Evolutionary conservation across 768 basidiomycete genomes (phyloP), one percentile per base, ranked within the genome.

Genomic region (Guyanaporus albipodus): DNA sequence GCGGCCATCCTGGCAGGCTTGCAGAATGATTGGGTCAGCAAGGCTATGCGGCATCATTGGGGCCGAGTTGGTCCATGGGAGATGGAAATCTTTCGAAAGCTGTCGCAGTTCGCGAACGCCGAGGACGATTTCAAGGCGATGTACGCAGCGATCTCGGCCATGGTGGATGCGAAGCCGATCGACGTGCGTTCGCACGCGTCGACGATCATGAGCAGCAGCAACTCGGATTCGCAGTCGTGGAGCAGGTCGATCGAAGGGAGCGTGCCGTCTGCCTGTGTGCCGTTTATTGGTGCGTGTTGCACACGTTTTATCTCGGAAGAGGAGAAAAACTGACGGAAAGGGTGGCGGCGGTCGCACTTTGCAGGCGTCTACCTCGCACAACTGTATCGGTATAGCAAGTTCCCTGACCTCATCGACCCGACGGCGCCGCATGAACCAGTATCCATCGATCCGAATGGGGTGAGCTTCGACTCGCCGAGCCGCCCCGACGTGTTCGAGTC

Each of bases 331-430:
- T 54, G 28, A 52, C 19, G 12, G 17, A 24, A 44, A 29, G 44
- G 17, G 23, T n/a, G n/a, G n/a, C n/a, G n/a, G n/a, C n/a, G n/a
- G n/a, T n/a, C n/a, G n/a, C n/a, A n/a, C n/a, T n/a, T 58, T 45
- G 45, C 17, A 88, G 89, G 88, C 40, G 72, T 88, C 31, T 92
- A 92, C 60, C 73, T 92, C 6, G 78, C 85, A 3, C 85, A 86
- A 55, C 70, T 92, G 8, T 71, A 79, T 49, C 76, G 76, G 1
- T 75, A 80, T 53, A 79, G 75, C 64, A 76, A 73, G 50, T 73
- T 92, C 3, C 89, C 90, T 2, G 86, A 90, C 52, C 67, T 91
- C 35, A 82, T 92, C 49, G 90, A 92, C 59, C 89, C 90, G 4
- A 89, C 87, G 8, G 78, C 85, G 1, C 88, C 90, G 6, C 75